A percentile compares a stretch with the other conserved stretches of the same genome.
Conservation (phyloP, 208 protist genomes). For the Trypanosoma cruzi region DNA sequence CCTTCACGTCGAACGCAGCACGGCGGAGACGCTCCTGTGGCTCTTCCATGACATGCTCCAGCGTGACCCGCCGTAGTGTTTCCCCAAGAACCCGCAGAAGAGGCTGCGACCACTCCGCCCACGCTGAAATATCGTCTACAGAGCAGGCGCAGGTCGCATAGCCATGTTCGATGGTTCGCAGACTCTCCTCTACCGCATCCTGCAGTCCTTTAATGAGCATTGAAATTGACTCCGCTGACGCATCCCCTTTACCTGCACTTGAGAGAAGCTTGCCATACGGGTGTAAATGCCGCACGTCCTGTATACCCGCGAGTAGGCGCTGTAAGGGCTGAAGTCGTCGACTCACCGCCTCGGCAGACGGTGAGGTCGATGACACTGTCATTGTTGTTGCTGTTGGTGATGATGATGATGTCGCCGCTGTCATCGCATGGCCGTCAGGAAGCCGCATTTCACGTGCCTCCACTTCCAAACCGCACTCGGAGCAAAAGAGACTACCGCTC, state of each 20-base stretch:
- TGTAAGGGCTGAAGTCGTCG: constrained; percentile 26
- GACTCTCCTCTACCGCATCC: constrained; percentile 33
- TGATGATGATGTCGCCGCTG: background rate
- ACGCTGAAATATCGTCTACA: constrained; percentile 21
- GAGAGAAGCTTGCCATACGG: constrained; percentile 16
- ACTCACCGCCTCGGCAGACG: background rate
- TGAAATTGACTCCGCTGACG: constrained; percentile 9
- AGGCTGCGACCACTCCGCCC: constrained; percentile 43
- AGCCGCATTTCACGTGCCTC: background rate
- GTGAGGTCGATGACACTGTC: background rate
- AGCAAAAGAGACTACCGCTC: constrained; percentile 6
- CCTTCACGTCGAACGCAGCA: constrained; percentile 70
- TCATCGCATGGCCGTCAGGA: background rate
- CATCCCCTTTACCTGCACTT: constrained; percentile 1
- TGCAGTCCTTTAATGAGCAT: constrained; percentile 36
- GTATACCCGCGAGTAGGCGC: constrained; percentile 13
- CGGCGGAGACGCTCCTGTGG: constrained; percentile 67
- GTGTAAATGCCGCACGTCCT: constrained; percentile 7
- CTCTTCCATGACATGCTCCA: constrained; percentile 48
- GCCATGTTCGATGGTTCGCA: constrained; percentile 10
- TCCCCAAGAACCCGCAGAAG: constrained; percentile 56
- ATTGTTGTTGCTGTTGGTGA: too few relatives aligned
- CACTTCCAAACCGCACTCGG: constrained; percentile 26
- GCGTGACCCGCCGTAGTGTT: constrained; percentile 32
- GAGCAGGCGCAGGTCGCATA: constrained; percentile 29